Conservation (phyloP, 179 eudicot species). For the Heliamphora pulchella region DNA sequence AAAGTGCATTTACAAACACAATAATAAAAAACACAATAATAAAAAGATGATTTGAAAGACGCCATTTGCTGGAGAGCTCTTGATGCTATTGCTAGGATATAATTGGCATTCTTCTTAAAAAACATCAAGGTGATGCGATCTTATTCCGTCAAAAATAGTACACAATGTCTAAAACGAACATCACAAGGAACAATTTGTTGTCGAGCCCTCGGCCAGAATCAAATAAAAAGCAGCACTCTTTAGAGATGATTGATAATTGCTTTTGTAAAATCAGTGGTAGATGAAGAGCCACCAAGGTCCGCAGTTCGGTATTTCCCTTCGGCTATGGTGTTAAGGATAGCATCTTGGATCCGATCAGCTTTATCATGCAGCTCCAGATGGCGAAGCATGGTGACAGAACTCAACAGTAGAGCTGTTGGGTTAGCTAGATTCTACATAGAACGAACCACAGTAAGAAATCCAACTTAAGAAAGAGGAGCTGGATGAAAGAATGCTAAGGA, state of each 20-base stretch:
- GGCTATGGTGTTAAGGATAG: constrained; percentile 71
- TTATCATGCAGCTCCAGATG: constrained; percentile 80
- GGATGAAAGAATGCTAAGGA: background rate
- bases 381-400: constrained; percentile 80
- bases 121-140: too few relatives aligned
- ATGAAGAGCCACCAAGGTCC: constrained; percentile 83
- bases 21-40: too few relatives aligned
- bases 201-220: background rate
- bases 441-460: background rate
- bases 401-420: constrained; percentile 90
- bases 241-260: constrained; percentile 82
- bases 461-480: background rate
- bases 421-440: constrained; percentile 72
- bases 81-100: too few relatives aligned
- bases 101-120: too few relatives aligned
- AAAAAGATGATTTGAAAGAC: too few relatives aligned
- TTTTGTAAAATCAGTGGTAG: constrained; percentile 77
- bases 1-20: too few relatives aligned
- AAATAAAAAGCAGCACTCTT: constrained; percentile 19
- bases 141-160: background rate
- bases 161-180: background rate
- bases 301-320: constrained; percentile 87
- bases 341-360: constrained; percentile 76
- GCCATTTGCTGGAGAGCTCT: too few relatives aligned
- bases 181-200: constrained; percentile 10